phyloP scores from a whole-genome alignment of 1,139 yeast species.

The Candida neerlandica region DNA sequence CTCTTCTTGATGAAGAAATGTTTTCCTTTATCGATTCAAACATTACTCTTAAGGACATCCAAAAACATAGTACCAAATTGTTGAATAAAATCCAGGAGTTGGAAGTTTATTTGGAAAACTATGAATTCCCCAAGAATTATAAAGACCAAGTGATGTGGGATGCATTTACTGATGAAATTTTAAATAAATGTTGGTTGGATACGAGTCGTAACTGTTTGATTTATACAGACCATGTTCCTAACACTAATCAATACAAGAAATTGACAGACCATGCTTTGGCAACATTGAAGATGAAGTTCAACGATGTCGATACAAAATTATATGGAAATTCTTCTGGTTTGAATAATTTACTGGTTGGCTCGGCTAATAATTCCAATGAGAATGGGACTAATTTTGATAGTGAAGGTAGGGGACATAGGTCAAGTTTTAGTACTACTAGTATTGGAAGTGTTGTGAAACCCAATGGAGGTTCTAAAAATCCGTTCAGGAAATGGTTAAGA shows the following conservation, averaged over 20 bases:
- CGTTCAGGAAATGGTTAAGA: conserved; percentile 42
- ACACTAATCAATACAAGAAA: conserved; percentile 19
- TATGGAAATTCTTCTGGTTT: conserved; percentile 7
- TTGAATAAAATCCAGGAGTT: conserved; percentile 37
- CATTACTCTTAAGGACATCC: conserved; percentile 49
- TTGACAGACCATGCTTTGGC: conserved; percentile 36
- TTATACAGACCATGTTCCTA: conserved; percentile 21
- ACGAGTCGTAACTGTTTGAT: conserved; percentile 35
- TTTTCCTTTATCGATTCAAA: conserved; percentile 50
- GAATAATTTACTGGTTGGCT: background rate
- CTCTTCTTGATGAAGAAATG: conserved; percentile 45
- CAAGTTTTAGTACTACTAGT: conserved; percentile 28
- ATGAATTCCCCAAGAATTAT: conserved; percentile 45
- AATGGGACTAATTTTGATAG: background rate
- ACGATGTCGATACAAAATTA: conserved; percentile 6
- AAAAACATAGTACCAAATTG: conserved; percentile 46
- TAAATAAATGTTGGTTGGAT: conserved; percentile 35
- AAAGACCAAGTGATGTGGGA: conserved; percentile 30
- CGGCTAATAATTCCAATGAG: background rate
- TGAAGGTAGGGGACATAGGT: conserved; percentile 2
- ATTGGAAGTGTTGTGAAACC: conserved; percentile 26
- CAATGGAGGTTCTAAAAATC: conserved; percentile 27
- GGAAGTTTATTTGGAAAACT: conserved; percentile 35
- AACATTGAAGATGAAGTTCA: conserved; percentile 37
- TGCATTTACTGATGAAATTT: conserved; percentile 33